Evolutionary conservation across 495 filamentous ascomycete species (phyloP).

Genomic region (Neurospora pannonica): DNA sequence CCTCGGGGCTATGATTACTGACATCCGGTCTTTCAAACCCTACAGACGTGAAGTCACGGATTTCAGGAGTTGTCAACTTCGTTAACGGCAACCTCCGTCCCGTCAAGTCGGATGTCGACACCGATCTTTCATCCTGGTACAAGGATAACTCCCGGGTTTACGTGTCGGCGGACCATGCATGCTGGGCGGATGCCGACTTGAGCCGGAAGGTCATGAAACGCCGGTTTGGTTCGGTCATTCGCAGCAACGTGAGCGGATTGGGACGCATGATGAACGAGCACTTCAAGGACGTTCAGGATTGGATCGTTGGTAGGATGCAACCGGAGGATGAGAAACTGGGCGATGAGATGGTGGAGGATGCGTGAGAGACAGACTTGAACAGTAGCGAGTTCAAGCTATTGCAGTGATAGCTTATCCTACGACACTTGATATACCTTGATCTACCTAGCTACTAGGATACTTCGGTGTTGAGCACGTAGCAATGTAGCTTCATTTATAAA

Average conservation of each 20-base stretch:
- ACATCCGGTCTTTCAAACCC: neutral
- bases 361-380: neutral
- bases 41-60: slow-evolving; percentile 33
- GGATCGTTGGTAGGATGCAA: slow-evolving; percentile 39
- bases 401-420: neutral
- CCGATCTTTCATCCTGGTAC: slow-evolving; percentile 61
- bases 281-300: slow-evolving; percentile 45
- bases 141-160: slow-evolving; percentile 64
- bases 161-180: slow-evolving; percentile 58
- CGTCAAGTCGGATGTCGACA: slow-evolving; percentile 54
- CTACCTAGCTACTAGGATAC: neutral
- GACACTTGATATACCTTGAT: neutral
- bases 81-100: slow-evolving; percentile 57
- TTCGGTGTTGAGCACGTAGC: neutral
- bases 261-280: slow-evolving; percentile 58
- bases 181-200: slow-evolving; percentile 52
- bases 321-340: slow-evolving; percentile 19
- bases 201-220: slow-evolving; percentile 52
- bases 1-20: slow-evolving; percentile 2
- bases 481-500: neutral
- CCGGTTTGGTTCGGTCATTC: slow-evolving; percentile 54
- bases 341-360: neutral
- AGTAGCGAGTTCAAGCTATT: neutral
- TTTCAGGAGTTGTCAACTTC: slow-evolving; percentile 45
- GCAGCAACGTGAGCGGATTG: slow-evolving; percentile 43